Conservation (phyloP, 345 rosid species). For the Eucalyptus urophylla region DNA sequence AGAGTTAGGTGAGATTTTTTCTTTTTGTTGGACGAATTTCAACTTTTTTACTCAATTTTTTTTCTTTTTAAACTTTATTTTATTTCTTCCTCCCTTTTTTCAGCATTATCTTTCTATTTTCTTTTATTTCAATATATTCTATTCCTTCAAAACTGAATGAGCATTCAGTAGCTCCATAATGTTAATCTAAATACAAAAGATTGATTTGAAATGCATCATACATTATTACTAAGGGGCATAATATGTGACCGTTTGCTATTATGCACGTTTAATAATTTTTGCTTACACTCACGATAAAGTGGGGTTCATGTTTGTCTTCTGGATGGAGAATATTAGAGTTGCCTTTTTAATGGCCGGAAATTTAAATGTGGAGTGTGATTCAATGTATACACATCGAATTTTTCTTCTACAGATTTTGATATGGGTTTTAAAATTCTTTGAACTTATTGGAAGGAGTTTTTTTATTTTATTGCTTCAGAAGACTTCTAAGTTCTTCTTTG, state of each 20-base stretch:
- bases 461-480: neutral
- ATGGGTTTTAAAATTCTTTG: neutral
- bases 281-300: neutral
- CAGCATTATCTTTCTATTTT: neutral
- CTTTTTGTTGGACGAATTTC: neutral
- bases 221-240: neutral
- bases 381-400: neutral
- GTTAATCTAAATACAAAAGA: neutral
- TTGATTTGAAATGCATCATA: neutral
- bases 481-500: neutral
- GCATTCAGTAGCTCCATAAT: neutral
- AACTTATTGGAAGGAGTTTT: neutral
- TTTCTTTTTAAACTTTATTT: neutral
- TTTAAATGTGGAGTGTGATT: neutral
- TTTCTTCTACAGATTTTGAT: neutral
- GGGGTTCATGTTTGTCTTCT: neutral
- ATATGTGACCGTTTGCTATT: neutral
- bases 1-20: neutral
- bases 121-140: neutral
- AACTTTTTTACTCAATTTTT: neutral
- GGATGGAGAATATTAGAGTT: neutral
- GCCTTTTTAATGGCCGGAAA: neutral
- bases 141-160: neutral
- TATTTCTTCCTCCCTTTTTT: neutral
- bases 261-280: neutral